phyloP scores from a whole-genome alignment of 495 filamentous ascomycete genomes.

The Tuber indicum region DNA sequence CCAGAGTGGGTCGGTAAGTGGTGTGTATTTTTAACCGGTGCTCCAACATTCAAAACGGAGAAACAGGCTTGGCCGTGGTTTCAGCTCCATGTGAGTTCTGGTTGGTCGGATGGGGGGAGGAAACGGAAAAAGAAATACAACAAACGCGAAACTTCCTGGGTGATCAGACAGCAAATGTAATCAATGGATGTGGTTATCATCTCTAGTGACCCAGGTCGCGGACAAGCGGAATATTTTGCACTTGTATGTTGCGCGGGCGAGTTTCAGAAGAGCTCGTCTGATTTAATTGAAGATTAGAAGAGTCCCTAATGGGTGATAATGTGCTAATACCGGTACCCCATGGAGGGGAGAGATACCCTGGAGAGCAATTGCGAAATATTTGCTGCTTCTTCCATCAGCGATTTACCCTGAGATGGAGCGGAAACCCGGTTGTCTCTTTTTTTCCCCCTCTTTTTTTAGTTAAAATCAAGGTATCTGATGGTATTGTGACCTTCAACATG shows the following conservation, averaged over 20 bases:
- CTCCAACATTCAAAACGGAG: not conserved
- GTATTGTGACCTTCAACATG: not conserved
- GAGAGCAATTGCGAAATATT: not conserved
- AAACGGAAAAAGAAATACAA: not conserved
- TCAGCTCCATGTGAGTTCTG: not conserved
- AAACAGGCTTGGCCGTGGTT: not conserved
- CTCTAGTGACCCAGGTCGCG: not conserved
- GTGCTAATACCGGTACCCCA: not conserved
- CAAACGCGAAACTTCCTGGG: not conserved
- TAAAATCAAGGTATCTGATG: not conserved
- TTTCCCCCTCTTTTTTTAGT: not conserved
- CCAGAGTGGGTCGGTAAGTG: not conserved
- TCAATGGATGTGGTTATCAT: not conserved
- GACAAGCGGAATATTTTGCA: not conserved
- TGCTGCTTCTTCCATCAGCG: not conserved
- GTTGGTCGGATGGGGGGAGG: not conserved
- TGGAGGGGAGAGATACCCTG: not conserved
- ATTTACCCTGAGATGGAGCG: not conserved
- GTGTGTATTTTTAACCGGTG: not conserved
- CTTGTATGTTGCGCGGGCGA: not conserved
- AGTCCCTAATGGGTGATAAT: not conserved
- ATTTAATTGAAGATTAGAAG: not conserved
- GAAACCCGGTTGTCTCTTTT: not conserved
- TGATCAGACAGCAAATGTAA: not conserved
- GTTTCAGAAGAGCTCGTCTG: not conserved